Percentiles rank a stretch among this genome's conserved stretches.
Evolutionary conservation across 306 rosid species (phyloP).

Genomic region (Dalbergia cultrata): DNA sequence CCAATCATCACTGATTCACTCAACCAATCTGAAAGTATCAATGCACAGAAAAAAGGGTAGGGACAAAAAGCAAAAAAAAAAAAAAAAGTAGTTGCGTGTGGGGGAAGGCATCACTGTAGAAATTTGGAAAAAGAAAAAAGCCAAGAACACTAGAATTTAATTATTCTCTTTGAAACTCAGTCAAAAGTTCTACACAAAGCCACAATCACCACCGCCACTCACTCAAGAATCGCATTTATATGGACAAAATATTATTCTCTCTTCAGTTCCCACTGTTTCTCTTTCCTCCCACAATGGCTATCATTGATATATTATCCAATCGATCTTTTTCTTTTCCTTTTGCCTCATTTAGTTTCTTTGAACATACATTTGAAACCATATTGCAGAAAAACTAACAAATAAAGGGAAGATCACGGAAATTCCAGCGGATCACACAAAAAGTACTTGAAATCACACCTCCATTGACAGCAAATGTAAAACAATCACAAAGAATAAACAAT

Average conservation of each 20-base stretch:
- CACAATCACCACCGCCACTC: constrained; percentile 49
- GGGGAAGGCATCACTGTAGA: constrained; percentile 38
- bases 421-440: constrained; percentile 35
- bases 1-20: constrained; percentile 22
- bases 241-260: constrained; percentile 43
- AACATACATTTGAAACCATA: constrained; percentile 34
- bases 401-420: constrained; percentile 41
- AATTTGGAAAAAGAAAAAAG: constrained; percentile 40
- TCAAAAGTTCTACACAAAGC: constrained; percentile 53
- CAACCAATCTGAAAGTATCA: constrained; percentile 45
- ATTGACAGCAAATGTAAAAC: no score
- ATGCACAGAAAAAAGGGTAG: constrained; percentile 32
- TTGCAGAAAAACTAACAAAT: constrained; percentile 41
- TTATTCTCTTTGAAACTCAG: constrained; percentile 48
- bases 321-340: constrained; percentile 2
- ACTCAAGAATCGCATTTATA: constrained; percentile 41
- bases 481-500: no score
- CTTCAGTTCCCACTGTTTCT: constrained; percentile 39
- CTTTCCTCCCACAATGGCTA: constrained; percentile 47
- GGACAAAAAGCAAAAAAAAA: constrained; percentile 14
- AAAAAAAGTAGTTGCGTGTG: constrained; percentile 19
- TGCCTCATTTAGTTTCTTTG: constrained; percentile 5
- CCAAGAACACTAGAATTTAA: constrained; percentile 50
- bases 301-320: constrained; percentile 37
- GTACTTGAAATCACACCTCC: constrained; percentile 28